Percentiles rank a stretch among this genome's conserved stretches.
These are phyloP conservation scores for Colletotrichum paranaense DNA, from an alignment of 2,329 filamentous ascomycete species.

Conservation along the genomic window DNA sequence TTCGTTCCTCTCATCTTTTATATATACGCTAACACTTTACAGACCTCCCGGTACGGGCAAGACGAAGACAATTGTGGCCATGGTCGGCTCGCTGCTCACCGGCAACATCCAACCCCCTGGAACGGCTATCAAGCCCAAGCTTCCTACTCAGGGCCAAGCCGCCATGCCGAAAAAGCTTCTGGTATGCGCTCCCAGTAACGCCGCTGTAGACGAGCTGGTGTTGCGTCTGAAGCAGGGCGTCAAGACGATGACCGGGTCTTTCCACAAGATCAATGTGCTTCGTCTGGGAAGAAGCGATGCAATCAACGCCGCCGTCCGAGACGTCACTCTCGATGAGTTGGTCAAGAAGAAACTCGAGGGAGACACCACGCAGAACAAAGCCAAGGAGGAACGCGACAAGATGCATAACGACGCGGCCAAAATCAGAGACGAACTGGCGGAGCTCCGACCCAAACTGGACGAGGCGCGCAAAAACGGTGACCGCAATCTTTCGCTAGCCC, in stretches of 20 bases:
- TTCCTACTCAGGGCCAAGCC: constrained; percentile 47
- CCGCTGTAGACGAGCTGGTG: constrained; percentile 95
- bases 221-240: constrained; percentile 91
- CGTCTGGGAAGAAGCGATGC: constrained; percentile 91
- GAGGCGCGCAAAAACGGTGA: constrained; percentile 63
- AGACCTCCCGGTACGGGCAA: constrained; percentile 96
- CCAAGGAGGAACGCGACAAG: constrained; percentile 66
- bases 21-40: constrained; percentile 43
- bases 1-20: constrained; percentile 18
- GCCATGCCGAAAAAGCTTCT: constrained; percentile 81
- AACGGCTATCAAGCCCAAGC: constrained; percentile 46
- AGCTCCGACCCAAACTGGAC: constrained; percentile 78
- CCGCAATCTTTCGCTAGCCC: constrained; percentile 57
- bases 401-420: constrained; percentile 73
- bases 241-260: constrained; percentile 78
- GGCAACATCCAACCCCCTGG: constrained; percentile 58
- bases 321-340: constrained; percentile 93
- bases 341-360: constrained; percentile 79
- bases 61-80: constrained; percentile 97
- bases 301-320: constrained; percentile 88
- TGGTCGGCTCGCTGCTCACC: constrained; percentile 88
- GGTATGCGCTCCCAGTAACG: constrained; percentile 98
- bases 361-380: constrained; percentile 68
- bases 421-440: constrained; percentile 80
- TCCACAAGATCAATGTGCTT: constrained; percentile 85